A percentile compares a stretch with the other conserved stretches of the same genome.
These are phyloP conservation scores for Aureobasidium sp. DNA, from an alignment of 2,329 filamentous ascomycete species.

Conservation along the genomic window DNA sequence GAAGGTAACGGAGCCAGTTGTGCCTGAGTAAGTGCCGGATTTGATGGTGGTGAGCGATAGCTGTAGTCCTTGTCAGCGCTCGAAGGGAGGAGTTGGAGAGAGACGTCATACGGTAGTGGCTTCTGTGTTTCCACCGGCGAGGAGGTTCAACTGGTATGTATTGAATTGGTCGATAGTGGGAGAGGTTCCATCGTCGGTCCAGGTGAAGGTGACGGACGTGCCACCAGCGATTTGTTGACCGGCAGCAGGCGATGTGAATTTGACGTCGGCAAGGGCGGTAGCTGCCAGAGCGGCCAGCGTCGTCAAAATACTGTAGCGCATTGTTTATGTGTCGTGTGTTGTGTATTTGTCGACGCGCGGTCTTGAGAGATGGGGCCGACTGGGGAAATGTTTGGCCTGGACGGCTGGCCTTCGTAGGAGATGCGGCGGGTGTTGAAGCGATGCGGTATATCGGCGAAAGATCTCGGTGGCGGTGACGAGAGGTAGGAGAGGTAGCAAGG, in stretches of 20 bases:
- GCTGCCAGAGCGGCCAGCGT: slow-evolving; percentile 9
- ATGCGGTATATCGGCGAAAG: not conserved
- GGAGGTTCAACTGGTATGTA: slow-evolving; percentile 53
- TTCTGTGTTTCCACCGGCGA: slow-evolving; percentile 52
- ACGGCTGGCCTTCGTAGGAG: not conserved
- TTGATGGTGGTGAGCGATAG: not conserved
- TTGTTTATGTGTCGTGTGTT: slow-evolving; percentile 4
- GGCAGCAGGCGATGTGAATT: slow-evolving; percentile 48
- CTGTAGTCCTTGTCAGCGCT: not conserved
- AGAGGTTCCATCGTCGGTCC: slow-evolving; percentile 48
- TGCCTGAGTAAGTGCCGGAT: not conserved
- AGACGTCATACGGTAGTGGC: slow-evolving; percentile 37
- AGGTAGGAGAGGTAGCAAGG: not conserved
- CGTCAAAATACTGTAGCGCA: slow-evolving; percentile 5
- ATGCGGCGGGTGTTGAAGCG: not conserved
- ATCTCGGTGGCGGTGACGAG: not conserved
- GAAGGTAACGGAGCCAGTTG: not conserved
- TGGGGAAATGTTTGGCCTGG: not conserved
- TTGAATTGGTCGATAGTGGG: slow-evolving; percentile 46
- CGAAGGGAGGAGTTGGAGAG: no score
- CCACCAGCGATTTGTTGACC: slow-evolving; percentile 46
- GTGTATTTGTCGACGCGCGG: slow-evolving; percentile 1
- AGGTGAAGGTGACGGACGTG: slow-evolving; percentile 47
- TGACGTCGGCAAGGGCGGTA: slow-evolving; percentile 43
- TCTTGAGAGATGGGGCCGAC: not conserved